Conservation (phyloP, 306 rosid species). For the Astragalus membranaceus region DNA sequence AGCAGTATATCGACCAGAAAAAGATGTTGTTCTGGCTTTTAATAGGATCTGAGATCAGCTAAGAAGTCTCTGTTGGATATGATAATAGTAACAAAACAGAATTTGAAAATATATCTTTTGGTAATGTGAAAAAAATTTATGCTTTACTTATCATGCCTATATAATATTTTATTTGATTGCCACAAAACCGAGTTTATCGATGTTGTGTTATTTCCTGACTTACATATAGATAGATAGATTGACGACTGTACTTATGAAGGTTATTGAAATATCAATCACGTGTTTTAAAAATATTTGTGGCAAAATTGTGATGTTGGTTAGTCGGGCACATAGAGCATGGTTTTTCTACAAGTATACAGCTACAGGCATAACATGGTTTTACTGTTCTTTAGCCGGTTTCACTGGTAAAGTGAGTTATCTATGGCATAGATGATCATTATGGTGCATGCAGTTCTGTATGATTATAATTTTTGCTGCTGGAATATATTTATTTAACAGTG, state of each 20-base stretch:
- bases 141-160: background rate
- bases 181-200: background rate
- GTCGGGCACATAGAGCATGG: background rate
- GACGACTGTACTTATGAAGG: background rate
- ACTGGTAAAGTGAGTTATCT: background rate
- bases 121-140: background rate
- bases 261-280: background rate
- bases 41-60: background rate
- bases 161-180: background rate
- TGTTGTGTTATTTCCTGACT: background rate
- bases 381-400: background rate
- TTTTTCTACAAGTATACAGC: background rate
- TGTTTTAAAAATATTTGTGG: background rate
- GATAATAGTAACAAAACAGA: background rate
- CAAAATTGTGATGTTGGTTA: background rate
- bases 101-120: background rate
- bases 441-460: background rate
- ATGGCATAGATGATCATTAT: background rate
- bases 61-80: background rate
- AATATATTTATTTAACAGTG: background rate
- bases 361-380: background rate
- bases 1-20: background rate
- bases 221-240: too few species aligned
- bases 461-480: background rate
- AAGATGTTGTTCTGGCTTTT: background rate